Conservation (phyloP, 2,329 filamentous ascomycete genomes). For the Penicillium sp. region DNA sequence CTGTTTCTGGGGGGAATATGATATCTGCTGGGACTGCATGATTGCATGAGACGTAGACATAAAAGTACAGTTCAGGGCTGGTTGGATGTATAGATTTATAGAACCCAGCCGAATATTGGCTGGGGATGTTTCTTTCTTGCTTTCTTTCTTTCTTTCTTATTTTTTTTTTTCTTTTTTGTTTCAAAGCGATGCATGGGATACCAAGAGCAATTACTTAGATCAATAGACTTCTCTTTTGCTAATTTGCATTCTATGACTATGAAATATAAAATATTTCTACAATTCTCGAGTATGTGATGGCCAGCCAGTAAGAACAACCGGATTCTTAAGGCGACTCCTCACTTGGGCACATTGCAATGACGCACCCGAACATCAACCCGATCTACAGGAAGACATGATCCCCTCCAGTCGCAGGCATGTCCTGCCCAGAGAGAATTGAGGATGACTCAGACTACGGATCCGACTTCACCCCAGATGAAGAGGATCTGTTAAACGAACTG, state of each 20-base stretch:
- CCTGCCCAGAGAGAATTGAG: slow-evolving; percentile 29
- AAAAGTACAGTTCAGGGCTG: neutral
- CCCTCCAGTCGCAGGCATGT: slow-evolving; percentile 30
- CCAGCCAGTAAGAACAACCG: slow-evolving; percentile 10
- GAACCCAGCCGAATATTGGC: slow-evolving; percentile 2
- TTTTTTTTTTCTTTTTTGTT: too few relatives aligned
- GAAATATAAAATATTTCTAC: neutral
- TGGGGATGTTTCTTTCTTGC: neutral
- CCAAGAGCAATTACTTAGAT: slow-evolving; percentile 13
- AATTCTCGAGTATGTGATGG: neutral
- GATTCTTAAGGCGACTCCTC: slow-evolving; percentile 12
- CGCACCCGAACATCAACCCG: slow-evolving; percentile 8
- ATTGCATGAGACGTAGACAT: neutral
- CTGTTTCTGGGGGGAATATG: slow-evolving; percentile 15
- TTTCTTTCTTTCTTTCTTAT: too few relatives aligned
- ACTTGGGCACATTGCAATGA: slow-evolving; percentile 6
- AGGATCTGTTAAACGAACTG: slow-evolving; percentile 52
- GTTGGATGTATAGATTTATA: slow-evolving; percentile 12
- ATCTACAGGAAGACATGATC: slow-evolving; percentile 22
- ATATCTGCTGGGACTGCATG: slow-evolving; percentile 18
- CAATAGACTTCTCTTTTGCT: slow-evolving; percentile 13
- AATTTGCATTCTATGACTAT: neutral
- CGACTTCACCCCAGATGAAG: slow-evolving; percentile 59
- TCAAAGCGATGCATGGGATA: slow-evolving; percentile 19
- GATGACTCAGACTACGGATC: slow-evolving; percentile 57